These are phyloP conservation scores for Apiospora aurea DNA, from an alignment of 2,329 filamentous ascomycete species.

Conservation along the genomic window DNA sequence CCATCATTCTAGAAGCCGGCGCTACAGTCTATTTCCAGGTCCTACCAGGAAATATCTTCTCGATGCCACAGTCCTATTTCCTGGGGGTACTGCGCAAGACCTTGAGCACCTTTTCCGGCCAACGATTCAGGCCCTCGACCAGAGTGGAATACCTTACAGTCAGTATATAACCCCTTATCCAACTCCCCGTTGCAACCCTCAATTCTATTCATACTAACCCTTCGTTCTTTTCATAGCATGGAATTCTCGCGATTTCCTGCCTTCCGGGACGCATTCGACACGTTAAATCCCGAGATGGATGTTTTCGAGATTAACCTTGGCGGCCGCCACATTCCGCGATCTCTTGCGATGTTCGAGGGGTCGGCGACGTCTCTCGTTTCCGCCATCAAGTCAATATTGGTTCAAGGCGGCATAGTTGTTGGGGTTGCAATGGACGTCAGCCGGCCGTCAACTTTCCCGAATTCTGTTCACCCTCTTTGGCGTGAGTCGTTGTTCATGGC, in stretches of 20 bases:
- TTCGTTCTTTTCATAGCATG: no score
- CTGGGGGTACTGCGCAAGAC: no score
- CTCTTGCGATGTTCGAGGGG: slow-evolving; percentile 35
- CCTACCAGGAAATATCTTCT: neutral
- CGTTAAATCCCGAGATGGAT: slow-evolving; percentile 30
- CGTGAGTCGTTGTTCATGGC: no score
- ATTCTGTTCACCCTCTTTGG: no score
- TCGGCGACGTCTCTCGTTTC: slow-evolving; percentile 39
- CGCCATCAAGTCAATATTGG: slow-evolving; percentile 40
- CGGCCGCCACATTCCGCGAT: slow-evolving; percentile 43
- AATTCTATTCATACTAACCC: no score
- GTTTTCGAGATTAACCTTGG: slow-evolving; percentile 44
- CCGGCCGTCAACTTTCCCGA: no score
- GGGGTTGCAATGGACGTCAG: slow-evolving; percentile 33
- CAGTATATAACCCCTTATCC: no score
- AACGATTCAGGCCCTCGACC: no score
- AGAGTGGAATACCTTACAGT: no score
- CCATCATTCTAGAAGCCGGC: neutral
- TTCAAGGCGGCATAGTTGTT: slow-evolving; percentile 38
- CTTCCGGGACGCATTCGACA: slow-evolving; percentile 25
- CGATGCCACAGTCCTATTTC: neutral
- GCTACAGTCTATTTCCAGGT: neutral
- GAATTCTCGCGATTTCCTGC: no score
- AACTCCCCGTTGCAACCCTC: no score
- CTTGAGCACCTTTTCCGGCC: no score